Percentiles rank a stretch among this genome's conserved stretches.
phyloP scores from a whole-genome alignment of 768 basidiomycete genomes.

The Mycena capillaripes region DNA sequence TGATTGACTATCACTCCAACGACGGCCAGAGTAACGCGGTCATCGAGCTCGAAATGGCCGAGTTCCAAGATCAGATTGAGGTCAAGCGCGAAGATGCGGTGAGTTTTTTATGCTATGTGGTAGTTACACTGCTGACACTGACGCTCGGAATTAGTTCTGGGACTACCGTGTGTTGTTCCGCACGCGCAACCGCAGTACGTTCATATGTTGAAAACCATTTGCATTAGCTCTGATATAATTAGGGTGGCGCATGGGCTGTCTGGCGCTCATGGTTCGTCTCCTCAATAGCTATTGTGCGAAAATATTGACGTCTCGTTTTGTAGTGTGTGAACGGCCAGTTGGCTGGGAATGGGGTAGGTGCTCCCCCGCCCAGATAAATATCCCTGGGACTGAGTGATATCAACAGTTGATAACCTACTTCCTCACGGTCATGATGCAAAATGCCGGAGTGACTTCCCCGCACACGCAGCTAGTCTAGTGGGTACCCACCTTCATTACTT shows the following conservation, averaged over 20 bases:
- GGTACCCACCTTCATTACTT: not conserved
- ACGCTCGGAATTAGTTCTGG: conserved; percentile 36
- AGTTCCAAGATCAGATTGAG: conserved; percentile 39
- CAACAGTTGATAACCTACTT: conserved; percentile 43
- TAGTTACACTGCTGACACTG: not conserved
- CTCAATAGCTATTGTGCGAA: not conserved
- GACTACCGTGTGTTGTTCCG: conserved; percentile 40
- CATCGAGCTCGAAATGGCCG: conserved; percentile 44
- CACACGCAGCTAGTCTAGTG: conserved; percentile 43
- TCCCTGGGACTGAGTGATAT: not conserved
- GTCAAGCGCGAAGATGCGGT: conserved; percentile 37
- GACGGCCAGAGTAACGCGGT: conserved; percentile 42
- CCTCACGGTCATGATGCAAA: conserved; percentile 40
- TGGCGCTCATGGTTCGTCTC: conserved; percentile 39
- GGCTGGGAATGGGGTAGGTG: conserved; percentile 42
- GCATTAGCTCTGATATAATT: not conserved
- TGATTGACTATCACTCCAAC: conserved; percentile 44
- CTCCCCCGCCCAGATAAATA: not conserved
- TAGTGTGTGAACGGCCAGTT: conserved; percentile 43
- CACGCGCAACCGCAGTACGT: conserved; percentile 36
- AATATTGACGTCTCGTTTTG: not conserved
- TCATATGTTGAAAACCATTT: not conserved
- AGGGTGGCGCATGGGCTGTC: conserved; percentile 45
- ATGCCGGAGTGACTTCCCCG: conserved; percentile 40
- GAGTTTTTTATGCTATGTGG: not conserved